Evolutionary conservation across 2,329 filamentous ascomycete species (phyloP).

Genomic region (Amphichorda felina): DNA sequence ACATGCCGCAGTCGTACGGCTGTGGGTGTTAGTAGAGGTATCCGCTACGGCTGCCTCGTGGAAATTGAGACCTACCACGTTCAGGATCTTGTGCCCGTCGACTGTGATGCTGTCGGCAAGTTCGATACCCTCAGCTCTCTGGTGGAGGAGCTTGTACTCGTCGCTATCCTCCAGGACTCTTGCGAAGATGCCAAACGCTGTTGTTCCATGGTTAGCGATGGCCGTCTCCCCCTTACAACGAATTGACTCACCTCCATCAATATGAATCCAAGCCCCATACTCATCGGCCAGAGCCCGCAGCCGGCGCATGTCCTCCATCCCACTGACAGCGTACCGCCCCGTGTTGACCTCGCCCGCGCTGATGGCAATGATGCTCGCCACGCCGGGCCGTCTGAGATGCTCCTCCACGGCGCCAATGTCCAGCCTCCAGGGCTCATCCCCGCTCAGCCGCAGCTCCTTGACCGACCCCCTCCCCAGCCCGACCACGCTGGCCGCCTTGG

Average conservation of each 20-base stretch:
- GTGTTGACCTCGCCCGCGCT: conserved; percentile 88
- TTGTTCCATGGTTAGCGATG: neutral
- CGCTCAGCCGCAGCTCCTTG: conserved; percentile 40
- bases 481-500: conserved; percentile 72
- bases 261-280: conserved; percentile 75
- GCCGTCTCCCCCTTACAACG: too few relatives aligned
- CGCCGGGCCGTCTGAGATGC: conserved; percentile 36
- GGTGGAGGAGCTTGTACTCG: conserved; percentile 43
- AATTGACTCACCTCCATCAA: conserved; percentile 62
- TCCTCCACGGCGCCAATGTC: conserved; percentile 54
- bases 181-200: conserved; percentile 76
- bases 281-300: conserved; percentile 60
- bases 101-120: conserved; percentile 79
- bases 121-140: conserved; percentile 52
- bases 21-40: conserved; percentile 12
- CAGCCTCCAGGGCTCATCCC: conserved; percentile 53
- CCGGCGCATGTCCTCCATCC: conserved; percentile 44
- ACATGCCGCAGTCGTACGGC: conserved; percentile 89
- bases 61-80: conserved; percentile 47
- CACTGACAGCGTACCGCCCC: conserved; percentile 58
- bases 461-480: conserved; percentile 65
- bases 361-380: conserved; percentile 66
- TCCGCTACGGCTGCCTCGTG: neutral
- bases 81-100: conserved; percentile 86
- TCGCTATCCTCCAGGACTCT: conserved; percentile 45